phyloP scores from a whole-genome alignment of 495 filamentous ascomycete genomes.

The Usnea hakonensis region DNA sequence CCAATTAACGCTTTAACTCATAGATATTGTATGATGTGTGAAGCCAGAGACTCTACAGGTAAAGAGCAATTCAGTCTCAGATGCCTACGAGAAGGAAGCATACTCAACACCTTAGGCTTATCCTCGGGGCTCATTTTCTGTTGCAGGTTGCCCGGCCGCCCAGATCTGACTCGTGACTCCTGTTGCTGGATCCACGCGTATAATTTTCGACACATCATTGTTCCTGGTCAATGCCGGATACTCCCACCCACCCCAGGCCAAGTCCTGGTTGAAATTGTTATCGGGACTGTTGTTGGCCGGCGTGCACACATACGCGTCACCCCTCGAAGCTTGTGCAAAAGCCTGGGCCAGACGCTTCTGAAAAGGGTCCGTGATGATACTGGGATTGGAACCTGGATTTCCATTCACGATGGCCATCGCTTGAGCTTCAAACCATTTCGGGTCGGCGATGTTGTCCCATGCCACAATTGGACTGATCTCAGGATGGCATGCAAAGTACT shows the following conservation, averaged over 20 bases:
- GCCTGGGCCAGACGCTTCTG: conserved; percentile 8
- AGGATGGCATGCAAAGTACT: not conserved
- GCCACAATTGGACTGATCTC: not conserved
- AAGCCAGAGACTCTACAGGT: too few relatives aligned
- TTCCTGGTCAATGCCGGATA: conserved; percentile 14
- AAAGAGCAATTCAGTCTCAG: too few relatives aligned
- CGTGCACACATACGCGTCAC: conserved; percentile 7
- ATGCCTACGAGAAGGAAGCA: too few relatives aligned
- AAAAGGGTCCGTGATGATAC: not conserved
- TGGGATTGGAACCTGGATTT: not conserved
- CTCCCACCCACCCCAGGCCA: conserved; percentile 14
- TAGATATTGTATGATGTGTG: too few relatives aligned
- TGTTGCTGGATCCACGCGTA: conserved; percentile 1
- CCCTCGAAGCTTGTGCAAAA: conserved; percentile 6
- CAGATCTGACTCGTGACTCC: too few relatives aligned
- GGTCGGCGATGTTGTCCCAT: not conserved
- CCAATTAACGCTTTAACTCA: too few relatives aligned
- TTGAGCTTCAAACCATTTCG: not conserved
- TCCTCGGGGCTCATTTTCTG: too few relatives aligned
- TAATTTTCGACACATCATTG: not conserved
- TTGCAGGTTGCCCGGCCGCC: too few relatives aligned
- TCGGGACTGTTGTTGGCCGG: not conserved
- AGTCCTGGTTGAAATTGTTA: not conserved
- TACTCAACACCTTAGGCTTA: too few relatives aligned
- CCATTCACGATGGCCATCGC: not conserved